A percentile compares a stretch with the other conserved stretches of the same genome.
phyloP scores from a whole-genome alignment of 257 asterid species.

The Lantana camara region DNA sequence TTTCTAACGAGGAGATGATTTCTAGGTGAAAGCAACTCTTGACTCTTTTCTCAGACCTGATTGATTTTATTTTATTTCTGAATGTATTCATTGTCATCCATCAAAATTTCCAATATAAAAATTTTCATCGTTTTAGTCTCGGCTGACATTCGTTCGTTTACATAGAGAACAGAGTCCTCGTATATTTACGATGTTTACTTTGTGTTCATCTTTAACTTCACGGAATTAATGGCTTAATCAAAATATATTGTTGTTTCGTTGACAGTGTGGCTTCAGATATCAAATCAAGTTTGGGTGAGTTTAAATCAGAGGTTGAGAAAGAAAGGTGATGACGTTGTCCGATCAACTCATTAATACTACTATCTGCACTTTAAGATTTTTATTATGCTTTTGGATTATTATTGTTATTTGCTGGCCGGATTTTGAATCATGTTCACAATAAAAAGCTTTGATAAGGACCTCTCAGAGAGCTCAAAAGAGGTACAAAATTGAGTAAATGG shows the following conservation, averaged over 20 bases:
- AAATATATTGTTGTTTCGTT: slow-evolving; percentile 21
- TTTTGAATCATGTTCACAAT: slow-evolving; percentile 27
- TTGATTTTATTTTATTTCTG: neutral
- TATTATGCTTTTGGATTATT: slow-evolving; percentile 13
- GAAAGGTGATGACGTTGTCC: slow-evolving; percentile 65
- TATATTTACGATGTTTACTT: neutral
- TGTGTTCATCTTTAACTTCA: slow-evolving; percentile 7
- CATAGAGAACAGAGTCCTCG: neutral
- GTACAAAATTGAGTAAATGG: slow-evolving; percentile 38
- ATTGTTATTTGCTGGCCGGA: slow-evolving; percentile 7
- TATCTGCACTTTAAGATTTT: slow-evolving; percentile 11
- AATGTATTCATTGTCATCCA: slow-evolving; percentile 2
- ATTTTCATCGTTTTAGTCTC: too few species aligned
- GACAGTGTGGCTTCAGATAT: slow-evolving; percentile 79
- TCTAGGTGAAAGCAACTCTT: slow-evolving; percentile 70
- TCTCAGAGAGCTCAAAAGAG: slow-evolving; percentile 92
- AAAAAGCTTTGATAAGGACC: slow-evolving; percentile 65
- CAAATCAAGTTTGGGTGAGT: slow-evolving; percentile 67
- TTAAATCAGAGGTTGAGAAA: slow-evolving; percentile 79
- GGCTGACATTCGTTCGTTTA: neutral
- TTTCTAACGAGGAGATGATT: too few species aligned
- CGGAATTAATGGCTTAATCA: neutral
- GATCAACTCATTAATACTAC: neutral
- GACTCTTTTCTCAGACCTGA: slow-evolving; percentile 19
- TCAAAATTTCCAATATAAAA: neutral